Evolutionary conservation across 495 filamentous ascomycete genomes (phyloP).

Genomic region (Podospora pseudoanserina): DNA sequence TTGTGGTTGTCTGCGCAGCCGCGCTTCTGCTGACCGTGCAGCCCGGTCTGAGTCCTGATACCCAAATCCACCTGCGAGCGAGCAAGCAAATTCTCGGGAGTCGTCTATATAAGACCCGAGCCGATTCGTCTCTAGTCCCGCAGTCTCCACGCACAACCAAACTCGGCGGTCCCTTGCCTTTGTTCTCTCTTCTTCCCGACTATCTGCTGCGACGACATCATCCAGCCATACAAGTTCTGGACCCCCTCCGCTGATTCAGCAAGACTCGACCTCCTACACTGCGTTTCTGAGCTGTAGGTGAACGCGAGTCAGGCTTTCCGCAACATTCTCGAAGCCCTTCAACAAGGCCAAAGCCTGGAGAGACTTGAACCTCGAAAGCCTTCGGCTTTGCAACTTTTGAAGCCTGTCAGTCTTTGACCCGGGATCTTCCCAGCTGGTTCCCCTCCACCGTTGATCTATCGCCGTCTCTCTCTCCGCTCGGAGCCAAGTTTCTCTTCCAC

Average conservation of each 20-base stretch:
- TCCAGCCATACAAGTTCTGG: background rate
- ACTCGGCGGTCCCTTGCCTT: constrained; percentile 27
- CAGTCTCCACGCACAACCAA: constrained; percentile 21
- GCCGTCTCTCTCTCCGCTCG: constrained; percentile 13
- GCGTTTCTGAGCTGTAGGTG: background rate
- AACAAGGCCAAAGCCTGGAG: background rate
- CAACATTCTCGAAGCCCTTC: background rate
- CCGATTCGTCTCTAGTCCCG: constrained; percentile 3
- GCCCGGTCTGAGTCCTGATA: background rate
- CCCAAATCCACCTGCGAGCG: background rate
- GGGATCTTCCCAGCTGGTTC: constrained; percentile 28
- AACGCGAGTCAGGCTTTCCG: constrained; percentile 5
- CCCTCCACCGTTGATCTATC: constrained; percentile 3
- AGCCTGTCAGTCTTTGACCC: constrained; percentile 8
- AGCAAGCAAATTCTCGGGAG: constrained; percentile 3
- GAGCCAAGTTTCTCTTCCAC: constrained; percentile 15
- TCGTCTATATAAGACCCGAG: constrained; percentile 23
- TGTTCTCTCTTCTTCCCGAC: background rate
- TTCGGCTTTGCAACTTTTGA: background rate
- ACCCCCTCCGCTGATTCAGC: constrained; percentile 5
- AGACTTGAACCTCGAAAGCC: background rate
- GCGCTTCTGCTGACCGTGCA: constrained; percentile 1
- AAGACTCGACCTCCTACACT: constrained; percentile 10
- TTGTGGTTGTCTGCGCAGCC: constrained; percentile 2
- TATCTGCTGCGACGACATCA: background rate